phyloP scores from a whole-genome alignment of 2,329 filamentous ascomycete species.

The Ceratocystis lukuohia region DNA sequence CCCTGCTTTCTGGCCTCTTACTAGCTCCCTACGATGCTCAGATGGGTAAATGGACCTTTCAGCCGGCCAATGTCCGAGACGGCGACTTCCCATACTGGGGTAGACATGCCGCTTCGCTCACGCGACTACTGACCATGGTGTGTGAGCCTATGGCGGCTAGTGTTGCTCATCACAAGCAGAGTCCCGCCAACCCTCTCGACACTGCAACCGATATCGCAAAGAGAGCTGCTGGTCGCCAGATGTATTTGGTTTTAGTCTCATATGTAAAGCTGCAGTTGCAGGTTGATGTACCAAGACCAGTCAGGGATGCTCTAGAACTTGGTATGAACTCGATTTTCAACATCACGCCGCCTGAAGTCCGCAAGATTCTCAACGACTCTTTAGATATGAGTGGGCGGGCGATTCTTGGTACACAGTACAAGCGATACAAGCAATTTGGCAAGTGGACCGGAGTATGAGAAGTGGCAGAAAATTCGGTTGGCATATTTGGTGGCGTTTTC shows the following conservation, averaged over 20 bases:
- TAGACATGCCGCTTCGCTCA: constrained; percentile 38
- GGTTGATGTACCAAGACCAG: constrained; percentile 34
- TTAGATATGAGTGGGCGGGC: constrained; percentile 47
- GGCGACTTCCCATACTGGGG: constrained; percentile 24
- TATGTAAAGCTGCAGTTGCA: constrained; percentile 51
- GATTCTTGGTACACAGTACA: constrained; percentile 45
- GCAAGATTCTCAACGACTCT: constrained; percentile 45
- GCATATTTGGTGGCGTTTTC: neutral
- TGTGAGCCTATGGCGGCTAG: constrained; percentile 46
- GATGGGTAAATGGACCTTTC: constrained; percentile 23
- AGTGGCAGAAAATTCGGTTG: neutral
- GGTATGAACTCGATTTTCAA: constrained; percentile 47
- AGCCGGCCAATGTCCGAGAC: constrained; percentile 15
- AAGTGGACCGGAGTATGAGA: constrained; percentile 47
- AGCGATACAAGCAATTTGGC: constrained; percentile 47
- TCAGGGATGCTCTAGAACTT: constrained; percentile 43
- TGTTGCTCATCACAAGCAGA: constrained; percentile 26
- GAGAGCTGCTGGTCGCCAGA: constrained; percentile 46
- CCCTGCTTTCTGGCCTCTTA: constrained; percentile 42
- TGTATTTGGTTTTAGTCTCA: constrained; percentile 45
- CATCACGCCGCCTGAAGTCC: constrained; percentile 41
- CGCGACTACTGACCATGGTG: constrained; percentile 44
- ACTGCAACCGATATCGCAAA: constrained; percentile 49
- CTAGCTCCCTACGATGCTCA: constrained; percentile 27
- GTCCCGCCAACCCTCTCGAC: constrained; percentile 34